These are phyloP conservation scores for Cystofilobasidium capitatum DNA, from an alignment of 768 basidiomycete species.

Conservation along the genomic window DNA sequence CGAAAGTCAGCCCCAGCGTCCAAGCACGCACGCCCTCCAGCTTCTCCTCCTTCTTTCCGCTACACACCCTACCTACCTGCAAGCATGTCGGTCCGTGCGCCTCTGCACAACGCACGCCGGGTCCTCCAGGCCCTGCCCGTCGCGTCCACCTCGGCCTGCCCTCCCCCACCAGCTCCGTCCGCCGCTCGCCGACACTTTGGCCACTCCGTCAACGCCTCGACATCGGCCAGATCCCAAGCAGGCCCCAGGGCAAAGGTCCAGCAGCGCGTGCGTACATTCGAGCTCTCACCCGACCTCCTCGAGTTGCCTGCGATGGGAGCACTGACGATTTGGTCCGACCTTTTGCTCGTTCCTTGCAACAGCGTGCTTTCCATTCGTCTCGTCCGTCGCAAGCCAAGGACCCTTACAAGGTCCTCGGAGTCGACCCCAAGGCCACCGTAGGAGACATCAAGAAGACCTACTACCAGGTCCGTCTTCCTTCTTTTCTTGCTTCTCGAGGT, in stretches of 20 bases:
- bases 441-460: constrained; percentile 96
- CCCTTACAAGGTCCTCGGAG: constrained; percentile 85
- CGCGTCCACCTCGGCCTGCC: not conserved
- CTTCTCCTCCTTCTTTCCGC: not conserved
- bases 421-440: constrained; percentile 66
- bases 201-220: not conserved
- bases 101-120: not conserved
- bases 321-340: not conserved
- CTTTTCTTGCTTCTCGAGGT: not conserved
- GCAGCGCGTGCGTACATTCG: too few species aligned
- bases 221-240: too few species aligned
- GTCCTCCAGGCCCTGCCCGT: not conserved
- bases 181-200: not conserved
- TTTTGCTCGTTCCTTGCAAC: constrained; percentile 19
- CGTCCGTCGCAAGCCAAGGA: constrained; percentile 53
- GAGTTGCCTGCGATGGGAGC: too few species aligned
- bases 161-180: not conserved
- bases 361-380: constrained; percentile 73
- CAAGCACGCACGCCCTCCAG: too few species aligned
- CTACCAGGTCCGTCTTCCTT: constrained; percentile 60
- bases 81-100: not conserved
- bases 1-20: too few species aligned
- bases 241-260: too few species aligned
- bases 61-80: not conserved
- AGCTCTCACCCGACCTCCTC: too few species aligned